Evolutionary conservation across 176 grass and related monocot species (phyloP).

Genomic region (Coix lacrymajobi): DNA sequence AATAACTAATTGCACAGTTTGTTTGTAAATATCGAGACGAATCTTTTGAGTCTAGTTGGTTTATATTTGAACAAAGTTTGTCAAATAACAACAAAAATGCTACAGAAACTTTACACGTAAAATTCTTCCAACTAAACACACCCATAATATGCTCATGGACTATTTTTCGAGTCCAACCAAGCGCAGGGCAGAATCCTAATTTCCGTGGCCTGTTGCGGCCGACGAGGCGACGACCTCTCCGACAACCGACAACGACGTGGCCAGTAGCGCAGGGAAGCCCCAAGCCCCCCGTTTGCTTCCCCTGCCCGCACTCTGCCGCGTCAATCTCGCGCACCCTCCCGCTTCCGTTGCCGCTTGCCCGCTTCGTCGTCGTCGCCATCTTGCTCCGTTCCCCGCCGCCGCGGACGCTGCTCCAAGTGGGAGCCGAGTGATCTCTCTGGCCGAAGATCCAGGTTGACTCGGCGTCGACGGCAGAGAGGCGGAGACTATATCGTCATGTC

Average conservation of each 20-base stretch:
- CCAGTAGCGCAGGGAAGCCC: too few species aligned
- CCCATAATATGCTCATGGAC: too few species aligned
- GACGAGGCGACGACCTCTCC: constrained; percentile 20
- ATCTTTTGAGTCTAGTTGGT: too few species aligned
- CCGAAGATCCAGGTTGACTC: neutral
- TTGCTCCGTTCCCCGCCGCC: neutral
- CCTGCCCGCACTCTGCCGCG: constrained; percentile 4
- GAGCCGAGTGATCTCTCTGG: neutral
- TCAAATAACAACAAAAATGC: too few species aligned
- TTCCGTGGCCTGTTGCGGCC: too few species aligned
- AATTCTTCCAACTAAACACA: too few species aligned
- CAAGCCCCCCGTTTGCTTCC: neutral
- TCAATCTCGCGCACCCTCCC: constrained; percentile 1
- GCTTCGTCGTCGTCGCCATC: neutral
- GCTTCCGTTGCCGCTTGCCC: neutral
- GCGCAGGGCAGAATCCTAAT: too few species aligned
- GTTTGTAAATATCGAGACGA: too few species aligned
- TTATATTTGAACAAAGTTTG: too few species aligned
- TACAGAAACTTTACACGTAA: too few species aligned
- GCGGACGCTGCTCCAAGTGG: neutral
- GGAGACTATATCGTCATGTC: constrained; percentile 53
- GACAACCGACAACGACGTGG: neutral
- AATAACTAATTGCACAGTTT: too few species aligned
- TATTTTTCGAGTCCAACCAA: too few species aligned
- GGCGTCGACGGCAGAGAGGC: constrained; percentile 1